Evolutionary conservation across 2,329 filamentous ascomycete genomes (phyloP), one percentile per base, ranked within the genome.

Genomic region (Epichloe sibirici): DNA sequence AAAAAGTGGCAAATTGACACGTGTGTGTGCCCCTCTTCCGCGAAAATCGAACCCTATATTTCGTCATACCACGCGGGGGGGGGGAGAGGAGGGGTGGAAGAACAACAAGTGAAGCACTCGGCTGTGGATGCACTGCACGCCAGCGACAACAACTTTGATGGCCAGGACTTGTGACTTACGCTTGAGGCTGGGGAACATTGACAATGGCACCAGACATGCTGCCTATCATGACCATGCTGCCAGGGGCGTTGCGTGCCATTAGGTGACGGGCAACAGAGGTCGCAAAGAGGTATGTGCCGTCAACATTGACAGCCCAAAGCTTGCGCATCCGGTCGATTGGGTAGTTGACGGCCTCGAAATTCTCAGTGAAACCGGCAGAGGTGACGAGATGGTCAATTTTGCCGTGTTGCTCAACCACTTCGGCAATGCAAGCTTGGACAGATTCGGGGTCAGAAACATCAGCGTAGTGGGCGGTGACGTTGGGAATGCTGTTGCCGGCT

Each of bases 361-460:
- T 96, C 74, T 96, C 91, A 13, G 88, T 93, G 73, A 97, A 95
- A 45, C 91, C 91, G 48, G 91, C 91, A n/a, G 89, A 94, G 28
- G 91, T 96, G 62, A 97, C 90, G 28, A 97, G 79, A 69, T 88
- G 85, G 71, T 95, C 90, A 61, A 96, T 89, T 68, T 86, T 85
- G 69, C 85, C 84, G 66, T 95, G 90, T 31, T 63, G 59, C 47
- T 62, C 57, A 39, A 69, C 57, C 37, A 70, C 78, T 55, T 89
- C 85, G 39, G 75, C 73, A 59, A 96, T 77, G 60, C 86, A 86
- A 35, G 74, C 69, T 53, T 86, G 83, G 56, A 96, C 90, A 6
- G 88, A 91, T 48, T 83, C 79, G 23, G 85, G 85, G 61, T 86
- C 81, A 28, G 88, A 83, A 49, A 96, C 91, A 66, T 96, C 90